Conservation (phyloP, 2,329 filamentous ascomycete species). For the Trichoderma guizhouense region DNA sequence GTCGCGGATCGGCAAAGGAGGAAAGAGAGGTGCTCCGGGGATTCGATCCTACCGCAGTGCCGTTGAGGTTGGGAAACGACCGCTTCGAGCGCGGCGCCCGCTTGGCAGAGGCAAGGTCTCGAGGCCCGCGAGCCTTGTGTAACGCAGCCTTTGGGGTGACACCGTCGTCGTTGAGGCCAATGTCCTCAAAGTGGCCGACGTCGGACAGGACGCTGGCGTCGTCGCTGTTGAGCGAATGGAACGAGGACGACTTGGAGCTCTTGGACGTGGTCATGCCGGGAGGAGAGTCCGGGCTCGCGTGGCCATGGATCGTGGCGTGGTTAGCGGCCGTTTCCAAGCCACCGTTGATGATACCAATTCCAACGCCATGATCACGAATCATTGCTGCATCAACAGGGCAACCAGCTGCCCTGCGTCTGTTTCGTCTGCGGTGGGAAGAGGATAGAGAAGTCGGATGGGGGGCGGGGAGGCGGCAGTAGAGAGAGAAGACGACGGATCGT, state of each 20-base stretch:
- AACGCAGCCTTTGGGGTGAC: slow-evolving; percentile 50
- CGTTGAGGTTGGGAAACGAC: slow-evolving; percentile 44
- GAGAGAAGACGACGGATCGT: not conserved
- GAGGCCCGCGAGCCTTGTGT: slow-evolving; percentile 37
- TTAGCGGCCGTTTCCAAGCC: not conserved
- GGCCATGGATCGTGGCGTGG: slow-evolving; percentile 18
- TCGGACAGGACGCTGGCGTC: slow-evolving; percentile 69
- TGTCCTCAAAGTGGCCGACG: slow-evolving; percentile 86
- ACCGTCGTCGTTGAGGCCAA: slow-evolving; percentile 69
- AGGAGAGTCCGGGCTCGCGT: slow-evolving; percentile 36
- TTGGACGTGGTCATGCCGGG: slow-evolving; percentile 74
- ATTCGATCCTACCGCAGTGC: slow-evolving; percentile 44
- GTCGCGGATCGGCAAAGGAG: slow-evolving; percentile 36
- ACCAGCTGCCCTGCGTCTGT: slow-evolving; percentile 7
- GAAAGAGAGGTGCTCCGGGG: slow-evolving; percentile 50
- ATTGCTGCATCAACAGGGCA: slow-evolving; percentile 23
- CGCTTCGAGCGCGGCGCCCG: slow-evolving; percentile 38
- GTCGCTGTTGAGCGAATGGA: slow-evolving; percentile 74
- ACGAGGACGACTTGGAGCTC: slow-evolving; percentile 86
- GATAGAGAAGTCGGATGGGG: not conserved
- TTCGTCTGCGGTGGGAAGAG: not conserved
- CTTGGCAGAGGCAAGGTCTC: slow-evolving; percentile 31
- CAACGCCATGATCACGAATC: slow-evolving; percentile 33
- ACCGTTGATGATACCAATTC: slow-evolving; percentile 21
- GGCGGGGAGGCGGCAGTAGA: not conserved